These are phyloP conservation scores for Thelephora aurantiotincta DNA, from an alignment of 768 basidiomycete species.

Conservation along the genomic window DNA sequence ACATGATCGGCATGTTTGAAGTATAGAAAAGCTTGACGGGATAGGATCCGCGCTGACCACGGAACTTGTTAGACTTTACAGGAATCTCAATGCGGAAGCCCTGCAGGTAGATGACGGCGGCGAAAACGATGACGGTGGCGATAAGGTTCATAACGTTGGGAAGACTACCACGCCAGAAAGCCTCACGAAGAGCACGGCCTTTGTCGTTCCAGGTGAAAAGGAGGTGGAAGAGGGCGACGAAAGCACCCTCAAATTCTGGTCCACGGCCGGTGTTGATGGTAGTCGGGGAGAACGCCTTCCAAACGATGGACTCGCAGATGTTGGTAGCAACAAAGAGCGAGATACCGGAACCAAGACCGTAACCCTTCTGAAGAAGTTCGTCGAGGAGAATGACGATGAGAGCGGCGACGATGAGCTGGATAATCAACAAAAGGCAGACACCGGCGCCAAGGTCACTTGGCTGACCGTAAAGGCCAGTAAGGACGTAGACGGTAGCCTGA, in stretches of 20 bases:
- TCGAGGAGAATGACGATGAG: slow-evolving; percentile 97
- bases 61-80: slow-evolving; percentile 91
- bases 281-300: slow-evolving; percentile 98
- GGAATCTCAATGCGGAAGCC: slow-evolving; percentile 99
- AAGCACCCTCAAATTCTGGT: slow-evolving; percentile 94
- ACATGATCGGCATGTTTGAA: slow-evolving; percentile 99
- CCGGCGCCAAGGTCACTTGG: slow-evolving; percentile 90
- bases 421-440: slow-evolving; percentile 91
- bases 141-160: slow-evolving; percentile 98
- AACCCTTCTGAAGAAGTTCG: slow-evolving; percentile 97
- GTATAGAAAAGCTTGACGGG: slow-evolving; percentile 99
- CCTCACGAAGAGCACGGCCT: slow-evolving; percentile 89
- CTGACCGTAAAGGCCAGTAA: slow-evolving; percentile 93
- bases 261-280: slow-evolving; percentile 97
- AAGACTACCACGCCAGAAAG: slow-evolving; percentile 93
- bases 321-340: slow-evolving; percentile 99
- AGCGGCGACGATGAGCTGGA: slow-evolving; percentile 87
- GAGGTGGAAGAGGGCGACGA: slow-evolving; percentile 93
- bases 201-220: slow-evolving; percentile 99
- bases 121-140: slow-evolving; percentile 85
- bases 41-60: slow-evolving; percentile 91
- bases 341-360: slow-evolving; percentile 97
- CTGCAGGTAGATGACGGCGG: slow-evolving; percentile 93
- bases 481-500: slow-evolving; percentile 92
- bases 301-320: slow-evolving; percentile 98